These are phyloP conservation scores for Spergularia azorica DNA, from an alignment of 179 eudicot species.

Conservation along the genomic window DNA sequence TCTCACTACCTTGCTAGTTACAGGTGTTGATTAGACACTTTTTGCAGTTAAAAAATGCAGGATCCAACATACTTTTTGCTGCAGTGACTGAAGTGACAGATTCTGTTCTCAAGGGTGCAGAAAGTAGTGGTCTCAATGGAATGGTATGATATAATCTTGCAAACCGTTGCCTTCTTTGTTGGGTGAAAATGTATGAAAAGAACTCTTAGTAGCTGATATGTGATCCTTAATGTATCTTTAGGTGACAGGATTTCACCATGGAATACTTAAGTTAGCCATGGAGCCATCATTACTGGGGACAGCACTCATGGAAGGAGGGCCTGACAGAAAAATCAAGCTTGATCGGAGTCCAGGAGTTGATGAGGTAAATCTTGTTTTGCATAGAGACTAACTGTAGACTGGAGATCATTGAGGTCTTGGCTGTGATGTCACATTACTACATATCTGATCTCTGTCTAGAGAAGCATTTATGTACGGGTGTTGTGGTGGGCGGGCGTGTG, in stretches of 20 bases:
- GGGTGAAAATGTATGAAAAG: slow-evolving; percentile 10
- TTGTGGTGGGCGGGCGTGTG: too few species aligned
- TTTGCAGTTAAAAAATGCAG: slow-evolving; percentile 78
- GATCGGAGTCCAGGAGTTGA: slow-evolving; percentile 93
- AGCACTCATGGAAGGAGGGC: slow-evolving; percentile 97
- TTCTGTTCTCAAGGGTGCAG: slow-evolving; percentile 92
- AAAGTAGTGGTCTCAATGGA: slow-evolving; percentile 89
- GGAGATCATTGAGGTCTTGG: neutral
- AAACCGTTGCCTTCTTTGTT: neutral
- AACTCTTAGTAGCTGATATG: slow-evolving; percentile 6
- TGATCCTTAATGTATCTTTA: slow-evolving; percentile 27
- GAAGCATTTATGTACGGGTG: neutral
- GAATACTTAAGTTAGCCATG: slow-evolving; percentile 92
- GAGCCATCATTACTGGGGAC: slow-evolving; percentile 86
- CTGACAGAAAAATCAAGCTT: slow-evolving; percentile 89
- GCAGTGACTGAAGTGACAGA: slow-evolving; percentile 93
- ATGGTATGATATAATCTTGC: slow-evolving; percentile 49
- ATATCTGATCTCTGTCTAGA: neutral
- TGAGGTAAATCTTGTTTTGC: slow-evolving; percentile 55
- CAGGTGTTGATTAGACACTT: slow-evolving; percentile 18
- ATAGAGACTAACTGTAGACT: slow-evolving; percentile 8
- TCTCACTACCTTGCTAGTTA: slow-evolving; percentile 3
- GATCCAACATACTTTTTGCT: slow-evolving; percentile 87
- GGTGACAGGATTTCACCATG: slow-evolving; percentile 93
- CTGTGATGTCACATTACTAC: neutral